Percentiles rank a stretch among this genome's conserved stretches.
Conservation (phyloP, 176 grass and related monocot species). For the Luzula sylvatica region DNA sequence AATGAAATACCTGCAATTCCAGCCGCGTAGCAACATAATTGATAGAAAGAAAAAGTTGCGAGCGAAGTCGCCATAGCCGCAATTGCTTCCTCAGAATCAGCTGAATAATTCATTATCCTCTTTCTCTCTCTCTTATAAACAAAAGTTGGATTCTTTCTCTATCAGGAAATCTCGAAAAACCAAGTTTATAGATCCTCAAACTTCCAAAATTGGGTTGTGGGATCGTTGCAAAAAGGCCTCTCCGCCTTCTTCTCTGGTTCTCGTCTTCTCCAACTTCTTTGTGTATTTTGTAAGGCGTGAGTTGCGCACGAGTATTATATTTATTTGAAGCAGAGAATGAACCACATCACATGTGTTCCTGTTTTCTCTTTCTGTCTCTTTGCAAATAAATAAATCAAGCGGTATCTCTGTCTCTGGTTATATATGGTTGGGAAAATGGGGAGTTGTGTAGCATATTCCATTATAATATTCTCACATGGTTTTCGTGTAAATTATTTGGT, state of each 20-base stretch:
- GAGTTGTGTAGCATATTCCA: no score
- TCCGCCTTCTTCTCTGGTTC: background rate
- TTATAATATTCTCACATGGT: no score
- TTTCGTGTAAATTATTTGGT: no score
- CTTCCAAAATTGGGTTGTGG: no score
- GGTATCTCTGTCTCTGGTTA: no score
- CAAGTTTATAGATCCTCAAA: no score
- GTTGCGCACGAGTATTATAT: slow-evolving; percentile 15
- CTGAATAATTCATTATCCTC: slow-evolving; percentile 22
- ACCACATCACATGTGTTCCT: background rate
- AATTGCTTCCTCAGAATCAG: background rate
- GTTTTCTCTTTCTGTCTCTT: background rate
- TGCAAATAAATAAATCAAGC: background rate
- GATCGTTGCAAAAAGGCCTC: background rate
- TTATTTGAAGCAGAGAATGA: slow-evolving; percentile 1
- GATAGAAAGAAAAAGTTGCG: slow-evolving; percentile 25
- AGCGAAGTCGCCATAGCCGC: slow-evolving; percentile 12
- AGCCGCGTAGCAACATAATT: slow-evolving; percentile 56
- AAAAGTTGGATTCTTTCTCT: background rate
- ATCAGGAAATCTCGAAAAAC: background rate
- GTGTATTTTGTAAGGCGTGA: background rate
- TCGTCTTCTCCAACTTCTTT: background rate
- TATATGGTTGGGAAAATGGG: no score
- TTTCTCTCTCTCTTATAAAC: background rate
- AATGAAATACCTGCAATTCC: slow-evolving; percentile 62